phyloP scores from a whole-genome alignment of 306 rosid genomes.

The Cyamopsis tetragonoloba region DNA sequence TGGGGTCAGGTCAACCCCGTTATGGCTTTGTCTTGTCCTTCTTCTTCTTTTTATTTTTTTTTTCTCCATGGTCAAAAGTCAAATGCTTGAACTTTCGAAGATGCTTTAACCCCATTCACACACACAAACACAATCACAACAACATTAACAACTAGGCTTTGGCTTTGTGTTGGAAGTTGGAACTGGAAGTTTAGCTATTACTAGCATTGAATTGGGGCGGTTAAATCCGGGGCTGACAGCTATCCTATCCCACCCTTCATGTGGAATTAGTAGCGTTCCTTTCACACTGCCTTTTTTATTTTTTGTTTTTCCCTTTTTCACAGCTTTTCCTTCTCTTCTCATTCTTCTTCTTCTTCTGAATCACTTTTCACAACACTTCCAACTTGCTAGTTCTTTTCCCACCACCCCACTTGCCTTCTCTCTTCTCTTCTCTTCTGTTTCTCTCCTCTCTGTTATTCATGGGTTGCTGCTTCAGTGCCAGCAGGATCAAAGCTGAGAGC shows the following conservation, averaged over 20 bases:
- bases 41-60: too few relatives aligned
- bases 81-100: constrained; percentile 35
- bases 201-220: constrained; percentile 28
- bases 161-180: too few relatives aligned
- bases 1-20: constrained; percentile 44
- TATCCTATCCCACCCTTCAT: constrained; percentile 31
- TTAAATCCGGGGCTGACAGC: constrained; percentile 46
- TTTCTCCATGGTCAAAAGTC: constrained; percentile 24
- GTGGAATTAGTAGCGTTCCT: constrained; percentile 37
- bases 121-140: not conserved
- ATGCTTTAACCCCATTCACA: constrained; percentile 15
- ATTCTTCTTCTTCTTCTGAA: not conserved
- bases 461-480: constrained; percentile 88
- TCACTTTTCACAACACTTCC: constrained; percentile 12
- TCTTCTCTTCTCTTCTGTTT: not conserved
- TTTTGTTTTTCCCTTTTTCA: not conserved
- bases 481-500: constrained; percentile 87
- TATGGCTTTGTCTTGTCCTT: constrained; percentile 33
- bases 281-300: constrained; percentile 50
- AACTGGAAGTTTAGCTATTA: not conserved
- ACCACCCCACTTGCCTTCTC: constrained; percentile 1
- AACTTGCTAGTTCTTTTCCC: constrained; percentile 19
- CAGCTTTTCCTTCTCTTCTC: not conserved
- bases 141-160: not conserved
- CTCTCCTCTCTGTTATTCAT: constrained; percentile 42